These are phyloP conservation scores for Nitzschia sp. DNA, from an alignment of 108 stramenopile genomes.

Conservation along the genomic window DNA sequence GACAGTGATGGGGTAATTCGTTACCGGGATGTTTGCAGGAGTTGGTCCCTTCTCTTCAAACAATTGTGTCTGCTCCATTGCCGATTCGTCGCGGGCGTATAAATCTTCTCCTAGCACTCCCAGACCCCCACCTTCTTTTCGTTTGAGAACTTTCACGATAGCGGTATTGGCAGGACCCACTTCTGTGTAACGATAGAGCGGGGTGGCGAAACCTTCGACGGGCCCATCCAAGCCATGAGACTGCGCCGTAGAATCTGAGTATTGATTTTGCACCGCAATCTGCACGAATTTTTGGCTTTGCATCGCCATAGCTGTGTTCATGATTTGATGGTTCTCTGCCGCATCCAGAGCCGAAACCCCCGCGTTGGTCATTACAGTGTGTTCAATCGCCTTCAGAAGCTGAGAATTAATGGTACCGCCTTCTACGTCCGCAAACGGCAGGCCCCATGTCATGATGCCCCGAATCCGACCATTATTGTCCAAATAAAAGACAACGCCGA, in stretches of 20 bases:
- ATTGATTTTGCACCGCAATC: constrained; percentile 45
- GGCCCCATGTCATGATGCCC: constrained; percentile 86
- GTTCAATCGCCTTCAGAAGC: constrained; percentile 60
- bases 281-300: constrained; percentile 64
- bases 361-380: constrained; percentile 66
- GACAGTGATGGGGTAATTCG: constrained; percentile 36
- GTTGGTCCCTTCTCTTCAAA: constrained; percentile 4
- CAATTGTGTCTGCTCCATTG: constrained; percentile 3
- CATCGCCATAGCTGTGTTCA: constrained; percentile 49
- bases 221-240: constrained; percentile 38
- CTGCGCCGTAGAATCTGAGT: constrained; percentile 17
- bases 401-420: constrained; percentile 47
- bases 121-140: constrained; percentile 55
- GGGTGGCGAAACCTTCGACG: constrained; percentile 41
- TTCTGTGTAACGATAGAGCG: constrained; percentile 77
- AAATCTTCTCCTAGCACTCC: constrained; percentile 71
- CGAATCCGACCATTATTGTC: constrained; percentile 71
- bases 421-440: constrained; percentile 60
- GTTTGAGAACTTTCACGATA: constrained; percentile 57
- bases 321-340: constrained; percentile 59
- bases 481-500: constrained; percentile 80
- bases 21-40: constrained; percentile 30
- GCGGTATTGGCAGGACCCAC: constrained; percentile 49
- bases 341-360: constrained; percentile 62
- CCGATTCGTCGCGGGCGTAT: constrained; percentile 48